Evolutionary conservation across 2,329 filamentous ascomycete genomes (phyloP).

Genomic region (Xylaria sp.): DNA sequence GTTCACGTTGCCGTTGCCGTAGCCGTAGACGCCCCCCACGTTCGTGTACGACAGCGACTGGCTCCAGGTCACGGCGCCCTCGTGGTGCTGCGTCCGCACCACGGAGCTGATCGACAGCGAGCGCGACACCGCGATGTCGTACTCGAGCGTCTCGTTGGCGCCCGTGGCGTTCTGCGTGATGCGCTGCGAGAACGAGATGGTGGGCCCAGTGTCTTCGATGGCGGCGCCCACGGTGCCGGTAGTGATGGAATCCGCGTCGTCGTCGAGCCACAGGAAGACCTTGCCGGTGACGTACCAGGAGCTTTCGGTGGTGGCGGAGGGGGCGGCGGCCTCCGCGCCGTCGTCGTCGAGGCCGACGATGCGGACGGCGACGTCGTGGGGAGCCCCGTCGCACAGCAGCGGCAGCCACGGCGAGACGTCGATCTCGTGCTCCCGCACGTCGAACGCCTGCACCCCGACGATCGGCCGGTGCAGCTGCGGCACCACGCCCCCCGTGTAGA

Average conservation of each 20-base stretch:
- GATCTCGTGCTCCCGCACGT: slow-evolving; percentile 78
- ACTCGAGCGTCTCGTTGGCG: slow-evolving; percentile 61
- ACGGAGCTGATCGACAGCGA: slow-evolving; percentile 55
- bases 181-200: slow-evolving; percentile 53
- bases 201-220: slow-evolving; percentile 41
- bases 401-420: slow-evolving; percentile 79
- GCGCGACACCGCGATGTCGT: slow-evolving; percentile 60
- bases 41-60: slow-evolving; percentile 61
- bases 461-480: slow-evolving; percentile 78
- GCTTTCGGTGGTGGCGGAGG: slow-evolving; percentile 60
- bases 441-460: slow-evolving; percentile 77
- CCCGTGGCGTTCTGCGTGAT: slow-evolving; percentile 52
- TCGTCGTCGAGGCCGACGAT: slow-evolving; percentile 67
- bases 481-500: slow-evolving; percentile 80
- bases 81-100: slow-evolving; percentile 52
- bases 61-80: slow-evolving; percentile 51
- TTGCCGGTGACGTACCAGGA: slow-evolving; percentile 81
- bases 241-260: slow-evolving; percentile 51
- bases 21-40: slow-evolving; percentile 42
- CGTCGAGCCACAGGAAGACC: slow-evolving; percentile 75
- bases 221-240: slow-evolving; percentile 48
- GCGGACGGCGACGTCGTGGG: slow-evolving; percentile 69
- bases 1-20: slow-evolving; percentile 37
- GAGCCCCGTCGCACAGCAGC: slow-evolving; percentile 64
- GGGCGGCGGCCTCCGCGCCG: slow-evolving; percentile 46